Conservation (phyloP, 2,329 filamentous ascomycete genomes). For the Alternaria hordeiaustralica region DNA sequence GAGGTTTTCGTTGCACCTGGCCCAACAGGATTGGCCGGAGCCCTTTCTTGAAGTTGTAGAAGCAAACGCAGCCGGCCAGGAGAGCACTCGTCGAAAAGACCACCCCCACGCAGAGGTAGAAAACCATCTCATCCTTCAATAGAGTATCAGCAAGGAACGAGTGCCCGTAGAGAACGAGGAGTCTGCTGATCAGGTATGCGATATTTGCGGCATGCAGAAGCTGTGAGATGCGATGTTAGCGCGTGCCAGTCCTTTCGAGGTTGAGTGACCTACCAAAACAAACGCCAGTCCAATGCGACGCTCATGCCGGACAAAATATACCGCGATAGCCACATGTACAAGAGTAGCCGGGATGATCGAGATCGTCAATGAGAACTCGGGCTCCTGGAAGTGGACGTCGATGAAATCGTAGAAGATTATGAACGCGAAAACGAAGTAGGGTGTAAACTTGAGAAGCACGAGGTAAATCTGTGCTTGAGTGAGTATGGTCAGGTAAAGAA, state of each 20-base stretch:
- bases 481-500: background rate
- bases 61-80: slow-evolving; percentile 17
- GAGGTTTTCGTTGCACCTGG: slow-evolving; percentile 11
- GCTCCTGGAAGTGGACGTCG: slow-evolving; percentile 27
- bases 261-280: slow-evolving; percentile 18
- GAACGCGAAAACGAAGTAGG: slow-evolving; percentile 30
- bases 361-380: slow-evolving; percentile 32
- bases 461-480: slow-evolving; percentile 16
- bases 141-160: slow-evolving; percentile 9
- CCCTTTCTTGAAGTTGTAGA: slow-evolving; percentile 30
- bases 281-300: slow-evolving; percentile 12
- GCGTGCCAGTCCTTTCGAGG: background rate
- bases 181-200: slow-evolving; percentile 26
- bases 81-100: slow-evolving; percentile 9
- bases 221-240: slow-evolving; percentile 1
- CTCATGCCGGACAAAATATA: slow-evolving; percentile 20
- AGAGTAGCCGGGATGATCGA: slow-evolving; percentile 28
- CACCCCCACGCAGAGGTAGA: slow-evolving; percentile 22
- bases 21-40: slow-evolving; percentile 26
- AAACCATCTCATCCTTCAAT: slow-evolving; percentile 32
- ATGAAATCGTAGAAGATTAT: slow-evolving; percentile 28
- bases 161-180: slow-evolving; percentile 23
- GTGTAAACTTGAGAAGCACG: slow-evolving; percentile 24
- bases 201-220: slow-evolving; percentile 24
- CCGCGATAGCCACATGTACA: slow-evolving; percentile 18